A percentile compares a stretch with the other conserved stretches of the same genome.
phyloP scores from a whole-genome alignment of 2,329 filamentous ascomycete genomes.

The Microcyclospora tardicrescens region DNA sequence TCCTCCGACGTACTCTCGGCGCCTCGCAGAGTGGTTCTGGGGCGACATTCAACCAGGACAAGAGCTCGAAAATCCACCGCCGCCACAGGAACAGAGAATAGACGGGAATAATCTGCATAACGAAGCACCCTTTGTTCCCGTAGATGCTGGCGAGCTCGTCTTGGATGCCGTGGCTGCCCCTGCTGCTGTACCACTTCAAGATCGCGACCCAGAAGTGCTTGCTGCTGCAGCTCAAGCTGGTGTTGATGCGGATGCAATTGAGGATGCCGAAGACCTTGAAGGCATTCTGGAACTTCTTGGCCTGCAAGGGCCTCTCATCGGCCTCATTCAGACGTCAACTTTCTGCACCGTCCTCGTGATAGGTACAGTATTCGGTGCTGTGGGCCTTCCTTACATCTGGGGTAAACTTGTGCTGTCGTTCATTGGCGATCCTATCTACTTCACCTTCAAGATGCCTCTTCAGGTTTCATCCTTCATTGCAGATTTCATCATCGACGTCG shows the following conservation, averaged over 20 bases:
- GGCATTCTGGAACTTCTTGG: conserved; percentile 92
- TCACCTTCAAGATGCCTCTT: conserved; percentile 55
- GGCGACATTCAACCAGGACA: conserved; percentile 27
- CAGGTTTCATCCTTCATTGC: conserved; percentile 58
- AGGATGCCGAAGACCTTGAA: conserved; percentile 85
- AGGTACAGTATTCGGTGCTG: conserved; percentile 69
- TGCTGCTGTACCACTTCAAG: conserved; percentile 2
- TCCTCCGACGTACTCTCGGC: conserved; percentile 12
- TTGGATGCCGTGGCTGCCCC: conserved; percentile 1
- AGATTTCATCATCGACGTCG: conserved; percentile 67
- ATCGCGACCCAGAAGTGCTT: conserved; percentile 41
- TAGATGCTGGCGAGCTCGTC: conserved; percentile 27
- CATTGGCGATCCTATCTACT: conserved; percentile 61
- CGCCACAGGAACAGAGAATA: conserved; percentile 45
- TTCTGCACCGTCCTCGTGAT: conserved; percentile 88
- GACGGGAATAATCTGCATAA: conserved; percentile 45
- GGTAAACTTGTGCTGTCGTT: conserved; percentile 74
- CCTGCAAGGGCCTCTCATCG: conserved; percentile 84
- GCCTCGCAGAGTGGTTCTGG: conserved; percentile 35
- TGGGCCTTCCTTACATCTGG: conserved; percentile 85
- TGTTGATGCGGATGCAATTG: conserved; percentile 60
- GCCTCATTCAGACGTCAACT: conserved; percentile 84
- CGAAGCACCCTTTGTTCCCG: conserved; percentile 46
- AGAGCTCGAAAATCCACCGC: conserved; percentile 15
- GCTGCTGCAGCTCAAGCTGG: conserved; percentile 54